Base-by-base conservation (phyloP, 768 basidiomycete genomes). In the Boletellus ananiceps region DNA sequence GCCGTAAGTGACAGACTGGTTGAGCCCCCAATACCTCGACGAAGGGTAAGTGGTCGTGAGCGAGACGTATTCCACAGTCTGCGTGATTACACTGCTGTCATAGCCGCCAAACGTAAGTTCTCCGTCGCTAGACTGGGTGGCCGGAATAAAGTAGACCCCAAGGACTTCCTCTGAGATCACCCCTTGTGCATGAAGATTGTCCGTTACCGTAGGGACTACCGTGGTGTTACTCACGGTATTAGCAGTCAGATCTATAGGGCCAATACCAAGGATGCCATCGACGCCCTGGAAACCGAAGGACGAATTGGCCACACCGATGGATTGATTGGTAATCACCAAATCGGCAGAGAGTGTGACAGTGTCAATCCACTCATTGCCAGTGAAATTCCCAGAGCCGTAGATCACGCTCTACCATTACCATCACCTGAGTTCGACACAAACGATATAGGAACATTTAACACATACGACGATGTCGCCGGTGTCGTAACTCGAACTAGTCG, bases 111-210 rank as follows among this genome's bases (percentile, higher is more conserved):
- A 15, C 27, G 25, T 41, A 29, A 65, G 54, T 47, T 59, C 45
- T 40, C 65, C 48, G 8, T 55, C 45, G 32, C 54, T 63, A 25
- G 27, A 0, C 29, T 41, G 55, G 12, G 59, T 49, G 27, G 46
- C 33, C 5, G 64, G 63, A 36, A 54, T 57, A 51, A 68, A 69
- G 36, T 59, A 67, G 16, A 71, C 51, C 14, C 65, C 65, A 44
- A 71, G 48, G 6, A 62, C 49, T 18, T 60, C 50, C 6, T 51
- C 36, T n/a, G 31, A 32, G 43, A 71, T 70, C 5, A 51, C 37
- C 18, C 65, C 63, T 46, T 67, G 63, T 14, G 31, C 35, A 50
- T 52, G 64, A 2, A 70, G 64, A 49, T 65, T 69, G 58, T 70
- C 65, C 4, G 58, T 64, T 11, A 72, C 68, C 15, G 71, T 72